phyloP scores from a whole-genome alignment of 2,329 filamentous ascomycete species.

The Akanthomyces muscarius region DNA sequence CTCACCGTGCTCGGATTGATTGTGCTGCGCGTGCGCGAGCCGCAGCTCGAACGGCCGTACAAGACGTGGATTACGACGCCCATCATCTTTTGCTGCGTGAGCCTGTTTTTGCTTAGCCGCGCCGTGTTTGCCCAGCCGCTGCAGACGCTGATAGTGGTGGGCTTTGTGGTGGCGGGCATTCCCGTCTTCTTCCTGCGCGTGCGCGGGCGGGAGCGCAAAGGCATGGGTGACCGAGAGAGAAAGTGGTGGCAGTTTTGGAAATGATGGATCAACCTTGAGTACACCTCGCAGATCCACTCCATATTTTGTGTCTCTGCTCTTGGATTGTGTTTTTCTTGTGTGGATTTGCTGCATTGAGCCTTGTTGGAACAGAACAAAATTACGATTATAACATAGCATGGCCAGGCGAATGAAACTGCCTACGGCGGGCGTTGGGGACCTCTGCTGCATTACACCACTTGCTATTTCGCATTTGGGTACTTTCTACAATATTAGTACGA shows the following conservation, averaged over 20 bases:
- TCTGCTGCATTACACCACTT: not conserved
- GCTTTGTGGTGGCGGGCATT: conserved; percentile 77
- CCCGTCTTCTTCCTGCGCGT: conserved; percentile 83
- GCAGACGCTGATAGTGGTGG: conserved; percentile 83
- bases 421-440: conserved; percentile 9
- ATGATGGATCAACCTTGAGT: conserved; percentile 18
- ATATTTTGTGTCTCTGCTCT: not conserved
- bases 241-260: conserved; percentile 61
- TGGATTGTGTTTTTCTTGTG: not conserved
- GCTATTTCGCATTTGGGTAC: not conserved
- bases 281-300: not conserved
- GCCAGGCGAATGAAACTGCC: not conserved
- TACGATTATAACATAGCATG: conserved; percentile 3
- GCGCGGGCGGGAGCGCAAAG: conserved; percentile 34
- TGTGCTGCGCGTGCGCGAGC: conserved; percentile 81
- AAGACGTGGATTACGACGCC: conserved; percentile 95
- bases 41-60: conserved; percentile 83
- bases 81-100: conserved; percentile 97
- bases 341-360: not conserved
- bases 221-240: conserved; percentile 30
- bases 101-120: conserved; percentile 81
- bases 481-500: conserved; percentile 2
- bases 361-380: not conserved
- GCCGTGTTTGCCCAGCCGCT: conserved; percentile 87
- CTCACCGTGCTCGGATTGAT: conserved; percentile 91